Evolutionary conservation across 306 rosid genomes (phyloP).

Genomic region (Calophaca sinica): DNA sequence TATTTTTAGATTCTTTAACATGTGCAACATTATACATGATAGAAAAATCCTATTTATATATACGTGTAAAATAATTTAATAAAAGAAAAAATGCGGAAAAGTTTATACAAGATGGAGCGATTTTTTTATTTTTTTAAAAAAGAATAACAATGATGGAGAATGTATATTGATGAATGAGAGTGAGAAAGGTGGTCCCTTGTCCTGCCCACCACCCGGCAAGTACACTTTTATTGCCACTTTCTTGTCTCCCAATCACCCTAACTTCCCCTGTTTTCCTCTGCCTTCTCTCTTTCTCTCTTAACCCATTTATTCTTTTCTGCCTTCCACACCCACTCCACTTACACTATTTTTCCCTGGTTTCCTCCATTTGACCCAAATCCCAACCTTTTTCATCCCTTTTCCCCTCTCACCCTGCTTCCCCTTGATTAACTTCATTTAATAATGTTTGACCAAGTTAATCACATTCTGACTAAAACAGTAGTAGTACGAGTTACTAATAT

Average conservation of each 20-base stretch:
- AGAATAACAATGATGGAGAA: conserved; percentile 52
- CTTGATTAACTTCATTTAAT: conserved; percentile 27
- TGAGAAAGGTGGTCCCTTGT: conserved; percentile 41
- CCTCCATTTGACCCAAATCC: background rate
- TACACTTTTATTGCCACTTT: conserved; percentile 59
- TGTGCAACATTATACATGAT: too few species aligned
- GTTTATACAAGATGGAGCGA: background rate
- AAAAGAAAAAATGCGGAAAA: too few species aligned
- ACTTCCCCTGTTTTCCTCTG: conserved; percentile 52
- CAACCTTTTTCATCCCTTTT: background rate
- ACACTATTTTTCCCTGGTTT: conserved; percentile 24
- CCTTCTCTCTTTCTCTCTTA: conserved; percentile 44
- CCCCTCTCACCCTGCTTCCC: background rate
- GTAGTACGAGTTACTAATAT: background rate
- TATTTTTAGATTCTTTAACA: too few species aligned
- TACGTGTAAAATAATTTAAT: too few species aligned
- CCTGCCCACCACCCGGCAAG: conserved; percentile 67
- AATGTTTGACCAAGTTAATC: conserved; percentile 40
- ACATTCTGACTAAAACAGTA: background rate
- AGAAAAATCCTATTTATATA: too few species aligned
- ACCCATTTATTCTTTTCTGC: background rate
- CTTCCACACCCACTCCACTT: conserved; percentile 26
- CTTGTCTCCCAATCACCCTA: conserved; percentile 66
- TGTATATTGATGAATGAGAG: conserved; percentile 1
- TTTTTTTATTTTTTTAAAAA: background rate